Evolutionary conservation across 139 green algal genomes (phyloP), one percentile per base, ranked within the genome.

Genomic region (Chlamydomonas sp.): DNA sequence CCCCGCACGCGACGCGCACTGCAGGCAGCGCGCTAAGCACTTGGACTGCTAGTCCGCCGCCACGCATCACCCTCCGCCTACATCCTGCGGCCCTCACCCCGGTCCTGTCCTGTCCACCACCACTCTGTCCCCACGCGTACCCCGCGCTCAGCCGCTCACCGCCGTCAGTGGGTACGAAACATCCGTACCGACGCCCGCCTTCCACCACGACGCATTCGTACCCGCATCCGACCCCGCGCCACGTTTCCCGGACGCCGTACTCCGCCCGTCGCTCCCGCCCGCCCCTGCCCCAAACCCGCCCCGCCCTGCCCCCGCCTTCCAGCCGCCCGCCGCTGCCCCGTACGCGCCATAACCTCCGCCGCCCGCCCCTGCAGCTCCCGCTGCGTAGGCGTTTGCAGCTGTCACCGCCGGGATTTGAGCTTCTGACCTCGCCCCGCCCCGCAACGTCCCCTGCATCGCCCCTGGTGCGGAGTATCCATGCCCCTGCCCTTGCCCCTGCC

Each of bases 151-250:
- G 7, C 4, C 7, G 6, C 77, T n/a, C 61, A 87, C 83, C 83
- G 83, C 83, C 16, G 83, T 87, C 6, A 87, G 63, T 7, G 83
- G 83, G 71, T 87, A 87, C 8, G 83, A 87, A 4, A 63, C 83
- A 14, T 87, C 83, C 61, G 83, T 87, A 0, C 64, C n/a, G 0
- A 73, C 73, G 15, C 80, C 66, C 80, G n/a, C 73, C 60, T 49
- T 61, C 83, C 83, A 87, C 83, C 83, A 87, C 1, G 83, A 87
- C n/a, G 73, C 79, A 5, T 87, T 76, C 0, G 62, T 81, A 0
- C 83, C 73, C 31, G 83, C 73, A 0, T 87, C 83, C 16, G 83
- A 87, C 8, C 82, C 3, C 18, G 61, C 4, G n/a, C 61, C 49
- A 1, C 60, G 71, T 1, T n/a, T 20, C 2, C 73, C 6, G 4